Evolutionary conservation across 371 early-diverging fungal species (phyloP), one percentile per base, ranked within the genome.

Genomic region (Mucor plumbeus): DNA sequence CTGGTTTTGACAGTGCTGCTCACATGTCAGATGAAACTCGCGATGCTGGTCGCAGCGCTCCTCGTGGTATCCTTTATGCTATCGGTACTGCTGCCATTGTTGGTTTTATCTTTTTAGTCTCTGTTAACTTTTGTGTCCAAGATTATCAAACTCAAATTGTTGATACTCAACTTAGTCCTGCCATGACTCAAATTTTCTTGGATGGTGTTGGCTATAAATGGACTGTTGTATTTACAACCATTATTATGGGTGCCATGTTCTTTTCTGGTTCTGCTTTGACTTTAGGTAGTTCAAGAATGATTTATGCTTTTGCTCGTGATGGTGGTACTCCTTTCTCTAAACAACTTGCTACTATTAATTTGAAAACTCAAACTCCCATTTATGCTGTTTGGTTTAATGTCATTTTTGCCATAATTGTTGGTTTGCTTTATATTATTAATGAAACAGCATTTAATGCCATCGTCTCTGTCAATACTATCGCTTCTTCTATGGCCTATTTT

Each of bases 1-100:
- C 84, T 41, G 87, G 90, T 14, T 91, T 88, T 72, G 91, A 91
- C 61, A 83, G 88, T 34, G 85, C 88, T 13, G 90, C 90, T 14
- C 90, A 91, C 67, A 87, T 91, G 85, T 81, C 87, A 15, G 91
- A 91, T 64, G 91, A 91, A 72, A 90, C 91, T 15, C 77, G 76
- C 54, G 81, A 85, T 63, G 86, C 89, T 7, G 83, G 82, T 60
- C 78, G 88, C 38, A 79, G 80, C 5, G 88, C 87, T 0, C 90
- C 92, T 19, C 69, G 74, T 17, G 89, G 86, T 21, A 90, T 91
- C 61, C 69, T 88, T 43, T 72, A 75, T 55, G 76, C 87, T 19
- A 78, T 86, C 61, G 84, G 76, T 6, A 71, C 82, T 7, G 79
- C 80, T 43, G 71, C 85, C 35, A 61, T 82, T 39, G 73, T 81